Base-by-base conservation (phyloP, 306 rosid genomes). In the Prunus mongolica region DNA sequence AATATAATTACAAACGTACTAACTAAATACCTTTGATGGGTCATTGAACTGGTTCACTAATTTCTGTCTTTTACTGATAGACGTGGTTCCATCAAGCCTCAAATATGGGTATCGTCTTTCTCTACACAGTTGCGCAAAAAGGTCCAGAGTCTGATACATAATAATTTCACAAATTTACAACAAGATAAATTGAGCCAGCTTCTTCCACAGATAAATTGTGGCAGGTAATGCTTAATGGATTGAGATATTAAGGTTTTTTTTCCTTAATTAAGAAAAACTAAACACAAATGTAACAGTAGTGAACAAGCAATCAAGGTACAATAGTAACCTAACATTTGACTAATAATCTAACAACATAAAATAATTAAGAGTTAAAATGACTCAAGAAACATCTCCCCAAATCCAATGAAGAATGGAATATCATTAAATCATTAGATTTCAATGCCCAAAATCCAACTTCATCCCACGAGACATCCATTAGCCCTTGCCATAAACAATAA, bases 41-140 rank as follows among this genome's bases (percentile, higher is more conserved):
- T 94, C 93, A 82, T 94, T 94, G 76, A 94, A 92, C 52, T 84
- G 86, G 84, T 92, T 94, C 72, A 94, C 98, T 75, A 94, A 81
- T 85, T 94, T 94, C 81, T 92, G 98, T 79, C 98, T 86, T 85
- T 94, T 94, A 81, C 93, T 90, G 78, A 94, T 92, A 83, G 98
- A 90, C 56, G 98, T 94, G 25, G 87, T 28, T 46, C 98, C 98
- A 57, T 94, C 98, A 72, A 94, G 98, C 84, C 98, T 90, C 90
- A 94, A 81, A 82, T 86, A 78, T 57, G 98, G 97, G 79, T 94
- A 94, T 84, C 93, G 86, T 82, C 88, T 90, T 86, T 94, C 98
- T 72, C 98, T 96, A 69, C 97, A 94, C 79, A 94, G 78, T 80
- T 94, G 98, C 71, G 91, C 91, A 75, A 94, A 94, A 75, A 94